Evolutionary conservation across 495 filamentous ascomycete genomes (phyloP).

Genomic region (Annulohypoxylon bovei): DNA sequence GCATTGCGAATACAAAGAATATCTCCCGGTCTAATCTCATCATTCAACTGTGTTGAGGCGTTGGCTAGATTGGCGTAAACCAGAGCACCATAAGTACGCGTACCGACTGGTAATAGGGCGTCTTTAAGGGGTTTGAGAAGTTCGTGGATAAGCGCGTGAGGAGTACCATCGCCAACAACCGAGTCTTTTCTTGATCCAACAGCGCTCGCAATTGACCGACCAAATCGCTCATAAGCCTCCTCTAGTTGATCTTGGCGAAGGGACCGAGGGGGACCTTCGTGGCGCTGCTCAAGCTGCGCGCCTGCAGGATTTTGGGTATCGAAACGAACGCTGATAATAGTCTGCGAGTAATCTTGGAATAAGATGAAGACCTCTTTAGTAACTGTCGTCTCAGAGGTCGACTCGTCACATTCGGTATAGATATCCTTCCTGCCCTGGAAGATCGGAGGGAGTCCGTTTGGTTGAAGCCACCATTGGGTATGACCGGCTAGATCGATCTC

Average conservation of each 20-base stretch:
- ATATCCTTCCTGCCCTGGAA: conserved; percentile 87
- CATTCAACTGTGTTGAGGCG: conserved; percentile 85
- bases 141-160: conserved; percentile 78
- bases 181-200: conserved; percentile 76
- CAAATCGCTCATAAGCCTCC: conserved; percentile 79
- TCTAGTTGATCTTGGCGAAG: conserved; percentile 96
- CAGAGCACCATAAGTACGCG: conserved; percentile 86
- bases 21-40: conserved; percentile 94
- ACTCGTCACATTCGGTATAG: conserved; percentile 84
- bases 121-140: conserved; percentile 77
- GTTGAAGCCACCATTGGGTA: conserved; percentile 85
- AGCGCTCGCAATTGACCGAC: conserved; percentile 74
- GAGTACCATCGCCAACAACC: conserved; percentile 83
- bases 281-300: conserved; percentile 81
- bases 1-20: conserved; percentile 94
- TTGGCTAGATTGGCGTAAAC: conserved; percentile 96
- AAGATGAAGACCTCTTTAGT: conserved; percentile 85
- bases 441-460: conserved; percentile 76
- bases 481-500: conserved; percentile 80
- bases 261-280: conserved; percentile 82
- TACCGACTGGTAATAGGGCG: conserved; percentile 83
- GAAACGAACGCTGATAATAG: conserved; percentile 82
- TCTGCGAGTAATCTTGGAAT: conserved; percentile 96
- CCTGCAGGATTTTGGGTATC: conserved; percentile 78
- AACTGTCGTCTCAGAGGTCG: conserved; percentile 68